phyloP scores from a whole-genome alignment of 345 rosid species.

The Theobroma cacao region DNA sequence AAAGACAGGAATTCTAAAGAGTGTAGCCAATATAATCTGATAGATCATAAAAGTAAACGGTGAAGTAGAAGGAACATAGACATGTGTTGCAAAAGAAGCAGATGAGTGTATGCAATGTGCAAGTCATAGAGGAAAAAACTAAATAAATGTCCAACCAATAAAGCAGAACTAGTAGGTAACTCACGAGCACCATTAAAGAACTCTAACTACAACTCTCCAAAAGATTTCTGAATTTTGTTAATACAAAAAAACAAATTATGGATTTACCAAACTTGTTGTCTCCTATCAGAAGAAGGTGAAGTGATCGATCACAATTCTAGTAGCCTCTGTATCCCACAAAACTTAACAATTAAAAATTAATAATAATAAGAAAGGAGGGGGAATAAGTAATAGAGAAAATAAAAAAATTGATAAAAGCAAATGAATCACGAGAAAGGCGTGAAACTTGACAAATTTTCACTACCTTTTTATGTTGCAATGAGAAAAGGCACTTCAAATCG shows the following conservation, averaged over 20 bases:
- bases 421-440: constrained; percentile 53
- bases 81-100: constrained; percentile 27
- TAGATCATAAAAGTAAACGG: not conserved
- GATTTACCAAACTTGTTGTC: constrained; percentile 34
- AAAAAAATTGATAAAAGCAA: constrained; percentile 22
- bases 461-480: constrained; percentile 18
- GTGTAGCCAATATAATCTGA: constrained; percentile 19
- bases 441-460: constrained; percentile 33
- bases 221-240: constrained; percentile 23
- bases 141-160: constrained; percentile 66
- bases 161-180: constrained; percentile 51
- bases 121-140: constrained; percentile 19
- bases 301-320: constrained; percentile 30
- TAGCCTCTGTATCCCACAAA: constrained; percentile 34
- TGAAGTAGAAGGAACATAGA: constrained; percentile 22
- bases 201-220: constrained; percentile 41
- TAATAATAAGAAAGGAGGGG: not conserved
- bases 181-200: constrained; percentile 64
- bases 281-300: constrained; percentile 32
- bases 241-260: not conserved
- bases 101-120: constrained; percentile 23
- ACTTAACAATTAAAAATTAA: not conserved
- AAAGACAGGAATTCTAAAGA: not conserved
- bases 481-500: not conserved
- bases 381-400: not conserved